Base-by-base conservation (phyloP, 73 alveolate species). In the Breviolum minutum region DNA sequence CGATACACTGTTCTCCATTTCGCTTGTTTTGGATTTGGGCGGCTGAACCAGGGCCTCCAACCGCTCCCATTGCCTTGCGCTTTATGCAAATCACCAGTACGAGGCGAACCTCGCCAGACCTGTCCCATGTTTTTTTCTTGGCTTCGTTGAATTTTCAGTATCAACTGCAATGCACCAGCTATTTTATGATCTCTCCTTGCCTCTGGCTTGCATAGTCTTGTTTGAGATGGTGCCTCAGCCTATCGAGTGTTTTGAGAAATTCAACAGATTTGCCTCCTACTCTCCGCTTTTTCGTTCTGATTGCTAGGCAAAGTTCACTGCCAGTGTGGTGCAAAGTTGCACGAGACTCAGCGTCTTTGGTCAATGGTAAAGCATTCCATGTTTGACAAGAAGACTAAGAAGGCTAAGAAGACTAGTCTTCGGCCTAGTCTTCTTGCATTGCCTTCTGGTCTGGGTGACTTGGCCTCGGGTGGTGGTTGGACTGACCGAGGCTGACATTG, bases 11-110 rank as follows among this genome's bases (percentile, higher is more conserved):
- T 40, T 73, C 29, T 7, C 7, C 22, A 4, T 66, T 66, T 66
- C 26, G 4, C 22, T 13, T 66, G 16, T 16, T 66, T 66, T 66
- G 74, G 82, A 73, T 10, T 17, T 19, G 82, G 27, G 54, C 82
- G 2, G 27, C 14, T 73, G 8, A 16, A 79, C 87, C 24, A 61
- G 20, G 63, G 14, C 12, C 30, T 32, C 32, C 90, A 81, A 69
- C 90, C 32, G 60, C 70, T 81, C 14, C 90, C 90, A 17, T 54
- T 81, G 40, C 90, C 90, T 54, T 81, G 90, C 70, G 90, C 32
- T 54, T 81, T 81, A 7, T 81, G 90, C 60, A 81, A 81, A 81
- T 26, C 70, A 17, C 90, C 86, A 77, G 63, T 77, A 13, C 16
- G 62, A 77, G 86, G 86, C 54, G 3, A 40, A 40, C 54, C 54